Evolutionary conservation across 257 asterid species (phyloP), one percentile per base, ranked within the genome.

Genomic region (Anisodus tanguticus): DNA sequence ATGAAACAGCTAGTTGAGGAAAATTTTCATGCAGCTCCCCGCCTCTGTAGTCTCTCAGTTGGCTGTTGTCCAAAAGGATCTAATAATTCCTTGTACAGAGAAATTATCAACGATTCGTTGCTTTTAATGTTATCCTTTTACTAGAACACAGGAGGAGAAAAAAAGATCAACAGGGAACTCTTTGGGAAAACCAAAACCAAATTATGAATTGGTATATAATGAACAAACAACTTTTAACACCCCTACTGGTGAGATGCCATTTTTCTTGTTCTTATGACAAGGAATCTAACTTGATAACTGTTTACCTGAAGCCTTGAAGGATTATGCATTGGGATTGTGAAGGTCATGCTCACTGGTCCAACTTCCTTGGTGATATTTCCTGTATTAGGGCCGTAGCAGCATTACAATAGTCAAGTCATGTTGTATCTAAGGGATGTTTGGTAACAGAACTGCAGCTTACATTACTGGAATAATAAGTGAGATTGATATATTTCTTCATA

Each of bases 301-400:
- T 78, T 74, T 89, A 97, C 99, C 98, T 95, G 98, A 82, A 97
- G 97, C 92, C 98, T 91, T 80, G 99, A 97, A 85, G 97, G 97
- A 87, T 97, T 97, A 85, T 97, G 88, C 99, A 97, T 97, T 16
- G 99, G 99, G 87, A 97, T 93, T 57, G 98, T 97, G 90, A 97
- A 97, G 69, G 96, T 95, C 98, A 97, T 93, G 90, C 97, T 95
- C 85, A 97, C 98, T 54, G 99, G 99, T 54, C 99, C 99, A 69
- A 98, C 99, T 90, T 97, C 99, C 90, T 97, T 97, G 3, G 98
- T 95, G 86, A 97, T 89, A 86, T 95, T 97, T 88, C 98, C 99
- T 97, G 89, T 35, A 82, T 85, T 63, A 88, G 69, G 85, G 76
- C 35, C 26, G 2, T 62, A 51, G 68, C 78, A 71, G 68, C 71